Evolutionary conservation across 805 yeast genomes (phyloP).

Genomic region (Priceomyces castillae): DNA sequence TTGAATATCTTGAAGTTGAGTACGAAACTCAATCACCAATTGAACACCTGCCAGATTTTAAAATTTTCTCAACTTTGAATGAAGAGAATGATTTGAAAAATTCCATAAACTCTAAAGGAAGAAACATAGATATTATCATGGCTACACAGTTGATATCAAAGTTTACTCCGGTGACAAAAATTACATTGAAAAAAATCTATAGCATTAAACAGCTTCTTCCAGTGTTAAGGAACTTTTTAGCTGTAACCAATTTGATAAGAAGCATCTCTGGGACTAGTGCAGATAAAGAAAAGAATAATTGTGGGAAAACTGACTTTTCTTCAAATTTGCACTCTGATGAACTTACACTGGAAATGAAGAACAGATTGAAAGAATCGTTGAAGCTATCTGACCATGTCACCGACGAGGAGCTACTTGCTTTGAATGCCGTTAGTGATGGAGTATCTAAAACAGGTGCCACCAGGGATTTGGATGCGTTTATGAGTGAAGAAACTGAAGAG

Average conservation of each 20-base stretch:
- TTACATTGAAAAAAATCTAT: conserved; percentile 21
- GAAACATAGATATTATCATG: conserved; percentile 1
- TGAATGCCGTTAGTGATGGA: conserved; percentile 30
- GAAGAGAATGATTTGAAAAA: conserved; percentile 5
- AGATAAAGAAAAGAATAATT: conserved; percentile 1
- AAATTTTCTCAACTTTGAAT: conserved; percentile 8
- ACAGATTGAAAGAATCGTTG: conserved; percentile 32
- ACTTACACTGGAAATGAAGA: conserved; percentile 21
- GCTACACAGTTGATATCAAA: conserved; percentile 8
- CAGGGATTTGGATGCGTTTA: conserved; percentile 23
- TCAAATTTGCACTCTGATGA: conserved; percentile 8
- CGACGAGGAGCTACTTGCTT: conserved; percentile 37
- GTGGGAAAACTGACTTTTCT: background rate
- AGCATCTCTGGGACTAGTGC: background rate
- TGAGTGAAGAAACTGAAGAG: conserved; percentile 20
- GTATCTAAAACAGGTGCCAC: conserved; percentile 15
- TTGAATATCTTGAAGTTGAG: conserved; percentile 29
- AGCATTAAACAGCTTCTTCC: conserved; percentile 27
- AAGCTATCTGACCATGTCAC: conserved; percentile 35
- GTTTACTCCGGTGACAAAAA: conserved; percentile 20
- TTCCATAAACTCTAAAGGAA: background rate
- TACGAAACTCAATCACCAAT: background rate
- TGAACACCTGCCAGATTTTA: background rate
- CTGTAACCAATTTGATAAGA: conserved; percentile 20
- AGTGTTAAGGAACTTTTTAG: conserved; percentile 29